Percentiles rank a stretch among this genome's conserved stretches.
These are phyloP conservation scores for Tardiomyces depauwii DNA, from an alignment of 1,139 yeast genomes.

Conservation along the genomic window DNA sequence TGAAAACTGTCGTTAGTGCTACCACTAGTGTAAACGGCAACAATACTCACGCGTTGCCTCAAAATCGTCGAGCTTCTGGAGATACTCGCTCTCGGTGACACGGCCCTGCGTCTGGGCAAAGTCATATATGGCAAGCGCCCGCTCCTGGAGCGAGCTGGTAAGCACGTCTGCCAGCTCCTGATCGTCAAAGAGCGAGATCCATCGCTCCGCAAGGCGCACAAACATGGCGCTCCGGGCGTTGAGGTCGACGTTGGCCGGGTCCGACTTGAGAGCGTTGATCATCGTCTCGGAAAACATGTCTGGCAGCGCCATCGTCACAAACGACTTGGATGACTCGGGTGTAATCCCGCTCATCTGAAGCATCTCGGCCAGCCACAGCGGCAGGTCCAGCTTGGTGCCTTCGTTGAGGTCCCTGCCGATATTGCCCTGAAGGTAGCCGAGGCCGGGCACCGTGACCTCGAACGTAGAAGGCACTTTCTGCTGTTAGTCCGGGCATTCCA, in stretches of 20 bases:
- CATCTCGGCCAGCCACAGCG: conserved; percentile 81
- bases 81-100: conserved; percentile 32
- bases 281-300: conserved; percentile 53
- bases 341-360: conserved; percentile 33
- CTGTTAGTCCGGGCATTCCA: not conserved
- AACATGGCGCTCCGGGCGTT: conserved; percentile 57
- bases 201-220: conserved; percentile 57
- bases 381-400: conserved; percentile 65
- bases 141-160: conserved; percentile 41
- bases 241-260: conserved; percentile 55
- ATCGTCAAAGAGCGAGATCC: conserved; percentile 64
- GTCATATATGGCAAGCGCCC: conserved; percentile 64
- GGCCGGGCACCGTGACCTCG: conserved; percentile 67
- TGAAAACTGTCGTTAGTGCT: conserved; percentile 30
- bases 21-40: conserved; percentile 6
- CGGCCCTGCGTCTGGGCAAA: conserved; percentile 48
- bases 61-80: conserved; percentile 62
- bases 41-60: conserved; percentile 34
- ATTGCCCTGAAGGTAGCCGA: conserved; percentile 80
- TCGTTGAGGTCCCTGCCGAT: conserved; percentile 54
- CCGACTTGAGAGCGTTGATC: conserved; percentile 72
- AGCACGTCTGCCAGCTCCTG: conserved; percentile 47
- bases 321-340: conserved; percentile 37
- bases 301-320: conserved; percentile 60
- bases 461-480: conserved; percentile 71